phyloP scores from a whole-genome alignment of 345 rosid species.

The Cardamine occulta region DNA sequence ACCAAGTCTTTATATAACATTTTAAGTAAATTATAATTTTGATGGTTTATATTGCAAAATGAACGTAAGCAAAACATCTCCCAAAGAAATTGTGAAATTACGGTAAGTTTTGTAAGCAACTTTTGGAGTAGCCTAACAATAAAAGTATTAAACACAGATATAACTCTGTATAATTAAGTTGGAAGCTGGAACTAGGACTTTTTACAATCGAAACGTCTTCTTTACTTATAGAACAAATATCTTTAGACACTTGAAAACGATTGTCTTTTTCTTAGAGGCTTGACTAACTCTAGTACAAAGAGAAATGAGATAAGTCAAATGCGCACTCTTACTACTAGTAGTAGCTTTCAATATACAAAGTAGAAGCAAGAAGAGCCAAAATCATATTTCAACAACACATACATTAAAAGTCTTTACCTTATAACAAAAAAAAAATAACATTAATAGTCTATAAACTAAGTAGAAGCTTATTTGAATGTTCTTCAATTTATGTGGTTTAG shows the following conservation, averaged over 20 bases:
- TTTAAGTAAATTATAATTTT: background rate
- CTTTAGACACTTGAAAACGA: conserved; percentile 18
- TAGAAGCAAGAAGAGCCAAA: conserved; percentile 19
- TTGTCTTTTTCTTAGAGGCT: conserved; percentile 4
- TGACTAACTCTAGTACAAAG: conserved; percentile 22
- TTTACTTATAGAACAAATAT: conserved; percentile 22
- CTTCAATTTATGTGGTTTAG: conserved; percentile 50
- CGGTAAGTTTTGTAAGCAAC: background rate
- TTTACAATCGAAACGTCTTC: conserved; percentile 28
- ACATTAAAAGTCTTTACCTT: background rate
- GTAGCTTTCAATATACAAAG: conserved; percentile 29
- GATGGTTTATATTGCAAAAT: background rate
- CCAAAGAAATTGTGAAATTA: background rate
- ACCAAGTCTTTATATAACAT: conserved; percentile 6
- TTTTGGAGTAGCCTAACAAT: background rate
- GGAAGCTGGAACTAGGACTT: conserved; percentile 5
- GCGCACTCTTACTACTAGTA: conserved; percentile 21
- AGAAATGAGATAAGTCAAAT: conserved; percentile 17
- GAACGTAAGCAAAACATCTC: conserved; percentile 11
- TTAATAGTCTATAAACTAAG: conserved; percentile 29
- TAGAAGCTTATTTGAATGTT: conserved; percentile 34
- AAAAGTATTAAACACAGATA: background rate
- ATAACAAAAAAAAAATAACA: background rate
- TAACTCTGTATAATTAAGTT: background rate
- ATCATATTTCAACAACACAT: background rate